Evolutionary conservation across 371 early-diverging fungal genomes (phyloP).

Genomic region (Blakeslea trispora): DNA sequence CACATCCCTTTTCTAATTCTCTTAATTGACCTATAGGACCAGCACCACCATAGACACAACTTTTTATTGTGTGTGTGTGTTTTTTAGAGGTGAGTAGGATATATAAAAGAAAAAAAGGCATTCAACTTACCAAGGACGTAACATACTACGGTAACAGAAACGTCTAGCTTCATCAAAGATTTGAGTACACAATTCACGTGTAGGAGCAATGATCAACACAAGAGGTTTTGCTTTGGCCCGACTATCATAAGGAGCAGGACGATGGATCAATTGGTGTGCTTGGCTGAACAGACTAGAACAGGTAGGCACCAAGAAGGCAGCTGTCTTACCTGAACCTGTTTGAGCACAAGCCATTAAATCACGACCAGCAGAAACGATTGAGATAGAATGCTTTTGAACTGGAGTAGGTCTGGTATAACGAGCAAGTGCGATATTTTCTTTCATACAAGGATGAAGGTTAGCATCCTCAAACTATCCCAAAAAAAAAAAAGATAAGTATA

Average conservation of each 20-base stretch:
- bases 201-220: slow-evolving; percentile 46
- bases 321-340: slow-evolving; percentile 80
- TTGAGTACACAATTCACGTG: slow-evolving; percentile 49
- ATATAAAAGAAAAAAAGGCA: neutral
- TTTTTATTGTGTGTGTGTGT: no score
- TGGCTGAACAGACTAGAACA: slow-evolving; percentile 41
- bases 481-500: no score
- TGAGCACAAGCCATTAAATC: slow-evolving; percentile 85
- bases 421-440: slow-evolving; percentile 58
- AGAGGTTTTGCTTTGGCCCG: slow-evolving; percentile 37
- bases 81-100: no score
- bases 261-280: slow-evolving; percentile 27
- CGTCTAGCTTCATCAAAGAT: slow-evolving; percentile 51
- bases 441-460: slow-evolving; percentile 49
- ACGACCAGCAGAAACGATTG: slow-evolving; percentile 62
- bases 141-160: slow-evolving; percentile 48
- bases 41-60: slow-evolving; percentile 93
- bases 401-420: slow-evolving; percentile 70
- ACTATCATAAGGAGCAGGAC: slow-evolving; percentile 34
- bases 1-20: slow-evolving; percentile 84
- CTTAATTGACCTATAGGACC: slow-evolving; percentile 80
- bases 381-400: slow-evolving; percentile 56
- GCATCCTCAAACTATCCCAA: slow-evolving; percentile 60
- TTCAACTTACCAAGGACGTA: slow-evolving; percentile 47
- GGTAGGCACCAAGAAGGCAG: slow-evolving; percentile 71